Percentiles rank a stretch among this genome's conserved stretches.
Conservation (phyloP, 768 basidiomycete species). For the Boletus huronensis region DNA sequence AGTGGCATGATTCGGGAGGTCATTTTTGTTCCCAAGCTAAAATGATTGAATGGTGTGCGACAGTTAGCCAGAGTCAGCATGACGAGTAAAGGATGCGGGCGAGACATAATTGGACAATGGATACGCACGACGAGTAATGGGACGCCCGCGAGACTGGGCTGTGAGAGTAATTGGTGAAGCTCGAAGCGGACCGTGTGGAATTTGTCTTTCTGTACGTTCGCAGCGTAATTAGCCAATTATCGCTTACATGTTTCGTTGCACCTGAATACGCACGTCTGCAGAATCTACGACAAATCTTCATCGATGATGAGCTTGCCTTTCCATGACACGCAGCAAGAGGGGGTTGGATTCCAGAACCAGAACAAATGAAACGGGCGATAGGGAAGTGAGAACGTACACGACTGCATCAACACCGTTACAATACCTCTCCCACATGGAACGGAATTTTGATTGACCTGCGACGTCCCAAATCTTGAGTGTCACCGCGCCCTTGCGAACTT, state of each 20-base stretch:
- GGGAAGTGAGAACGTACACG: constrained; percentile 50
- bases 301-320: constrained; percentile 15
- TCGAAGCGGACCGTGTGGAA: constrained; percentile 84
- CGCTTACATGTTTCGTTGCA: neutral
- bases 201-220: constrained; percentile 57
- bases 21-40: constrained; percentile 92
- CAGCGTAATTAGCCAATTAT: constrained; percentile 2
- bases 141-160: constrained; percentile 63
- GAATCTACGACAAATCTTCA: constrained; percentile 91
- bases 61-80: neutral
- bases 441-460: constrained; percentile 90
- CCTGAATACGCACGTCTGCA: constrained; percentile 60
- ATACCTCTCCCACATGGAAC: constrained; percentile 95
- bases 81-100: neutral
- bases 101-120: neutral
- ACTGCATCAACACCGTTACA: constrained; percentile 91
- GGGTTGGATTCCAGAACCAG: neutral
- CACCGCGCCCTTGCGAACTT: constrained; percentile 85
- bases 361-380: neutral
- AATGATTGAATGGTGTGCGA: neutral
- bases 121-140: constrained; percentile 76
- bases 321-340: neutral
- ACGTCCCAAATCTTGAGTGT: constrained; percentile 96
- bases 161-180: constrained; percentile 71
- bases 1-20: constrained; percentile 67